Base-by-base conservation (phyloP, 192 early-diverging fungal species). In the Entomortierella parvispora region DNA sequence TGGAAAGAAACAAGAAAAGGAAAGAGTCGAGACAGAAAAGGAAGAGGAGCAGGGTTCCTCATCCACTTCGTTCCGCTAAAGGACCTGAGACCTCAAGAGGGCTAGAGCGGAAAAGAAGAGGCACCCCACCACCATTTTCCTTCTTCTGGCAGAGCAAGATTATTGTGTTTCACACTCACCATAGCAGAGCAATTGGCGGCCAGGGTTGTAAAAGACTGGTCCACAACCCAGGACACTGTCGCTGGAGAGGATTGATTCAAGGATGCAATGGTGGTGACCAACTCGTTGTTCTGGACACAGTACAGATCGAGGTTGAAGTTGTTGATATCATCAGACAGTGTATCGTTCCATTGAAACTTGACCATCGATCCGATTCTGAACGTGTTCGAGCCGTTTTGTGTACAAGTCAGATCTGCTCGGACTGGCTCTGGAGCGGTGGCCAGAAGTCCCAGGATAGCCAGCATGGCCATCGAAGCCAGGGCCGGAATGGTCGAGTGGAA, bases 271-370 rank as follows among this genome's bases (percentile, higher is more conserved):
- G 59, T 77, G 28, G 49, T 34, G 40, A 77, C 20, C 48, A 68
- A 17, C 43, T 44, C 43, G 20, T 44, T n/a, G 60, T 57, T 59
- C 18, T 77, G 52, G 8, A 58, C 58, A 58, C 74, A 77, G 33
- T 68, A 68, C 18, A 77, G 61, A 28, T 77, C 47, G 29, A 77
- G 22, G 42, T 63, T 59, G 49, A 77, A 77, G 48, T 37, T 52
- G 17, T 56, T 46, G 46, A 77, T 57, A 14, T 29, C 3, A 3
- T 29, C 28, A 2, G 60, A 31, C 40, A 68, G 59, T 7, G 65
- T 77, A 31, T 77, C 66, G 42, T 44, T 52, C 65, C 65, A 77
- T 9, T 45, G 22, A 37, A 77, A 77, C 51, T 77, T 62, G 46
- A 77, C 12, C 0, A 55, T 77, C 10, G 74, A 68, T 52, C 66